These are phyloP conservation scores for Colletotrichum godetiae DNA, from an alignment of 2,329 filamentous ascomycete species.

Conservation along the genomic window DNA sequence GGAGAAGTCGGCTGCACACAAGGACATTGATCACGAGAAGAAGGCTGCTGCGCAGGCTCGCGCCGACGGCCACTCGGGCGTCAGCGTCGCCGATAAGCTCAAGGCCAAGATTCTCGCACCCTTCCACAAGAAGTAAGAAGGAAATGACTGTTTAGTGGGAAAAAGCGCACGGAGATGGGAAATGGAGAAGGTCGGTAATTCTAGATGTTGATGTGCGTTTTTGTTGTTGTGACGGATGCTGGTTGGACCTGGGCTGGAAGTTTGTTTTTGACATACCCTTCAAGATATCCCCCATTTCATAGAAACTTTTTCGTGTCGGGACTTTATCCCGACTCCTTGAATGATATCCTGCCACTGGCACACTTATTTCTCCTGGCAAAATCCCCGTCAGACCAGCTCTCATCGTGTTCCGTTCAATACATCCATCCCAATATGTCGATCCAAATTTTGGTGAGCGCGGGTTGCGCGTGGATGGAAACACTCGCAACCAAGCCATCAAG, in stretches of 20 bases:
- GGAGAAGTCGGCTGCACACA: slow-evolving; percentile 38
- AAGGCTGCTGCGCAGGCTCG: slow-evolving; percentile 43
- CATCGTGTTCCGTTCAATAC: background rate
- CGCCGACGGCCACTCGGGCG: slow-evolving; percentile 42
- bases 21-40: slow-evolving; percentile 43
- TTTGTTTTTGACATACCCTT: slow-evolving; percentile 28
- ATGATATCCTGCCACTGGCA: slow-evolving; percentile 13
- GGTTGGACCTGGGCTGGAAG: background rate
- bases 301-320: background rate
- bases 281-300: slow-evolving; percentile 32
- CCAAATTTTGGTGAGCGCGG: background rate
- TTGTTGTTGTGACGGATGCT: background rate
- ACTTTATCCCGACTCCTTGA: background rate
- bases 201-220: background rate
- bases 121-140: slow-evolving; percentile 56
- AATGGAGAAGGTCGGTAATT: background rate
- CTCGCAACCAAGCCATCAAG: no score
- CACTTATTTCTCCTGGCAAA: background rate
- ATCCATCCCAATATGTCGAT: background rate
- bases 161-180: no score
- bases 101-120: slow-evolving; percentile 65
- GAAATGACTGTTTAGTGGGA: background rate
- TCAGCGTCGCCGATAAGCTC: slow-evolving; percentile 66
- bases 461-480: background rate
- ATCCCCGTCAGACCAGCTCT: no score